These are phyloP conservation scores for Pseudopithomyces chartarum DNA, from an alignment of 2,329 filamentous ascomycete genomes.

Conservation along the genomic window DNA sequence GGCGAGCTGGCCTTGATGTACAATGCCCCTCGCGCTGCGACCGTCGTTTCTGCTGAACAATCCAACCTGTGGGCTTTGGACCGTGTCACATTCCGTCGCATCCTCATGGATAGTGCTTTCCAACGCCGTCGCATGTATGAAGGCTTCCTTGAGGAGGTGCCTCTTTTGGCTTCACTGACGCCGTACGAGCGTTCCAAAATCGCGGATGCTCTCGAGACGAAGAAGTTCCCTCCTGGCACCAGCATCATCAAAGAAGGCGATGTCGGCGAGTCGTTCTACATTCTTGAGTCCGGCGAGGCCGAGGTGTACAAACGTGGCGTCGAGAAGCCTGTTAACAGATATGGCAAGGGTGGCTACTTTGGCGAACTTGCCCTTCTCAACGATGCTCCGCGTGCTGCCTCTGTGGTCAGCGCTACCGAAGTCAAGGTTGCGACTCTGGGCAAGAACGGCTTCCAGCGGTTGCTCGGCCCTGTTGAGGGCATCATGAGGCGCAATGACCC, in stretches of 20 bases:
- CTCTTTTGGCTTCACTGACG: slow-evolving; percentile 80
- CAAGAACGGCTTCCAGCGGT: slow-evolving; percentile 91
- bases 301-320: slow-evolving; percentile 81
- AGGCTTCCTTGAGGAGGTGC: slow-evolving; percentile 92
- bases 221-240: slow-evolving; percentile 79
- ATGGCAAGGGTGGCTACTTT: slow-evolving; percentile 94
- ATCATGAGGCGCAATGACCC: slow-evolving; percentile 84
- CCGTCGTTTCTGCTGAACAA: slow-evolving; percentile 81
- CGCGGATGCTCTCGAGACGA: slow-evolving; percentile 90
- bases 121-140: slow-evolving; percentile 96
- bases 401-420: slow-evolving; percentile 79
- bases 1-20: slow-evolving; percentile 98
- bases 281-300: slow-evolving; percentile 85
- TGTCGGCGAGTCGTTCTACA: slow-evolving; percentile 87
- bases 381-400: slow-evolving; percentile 90
- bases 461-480: slow-evolving; percentile 89
- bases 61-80: slow-evolving; percentile 94
- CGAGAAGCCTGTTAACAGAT: slow-evolving; percentile 74
- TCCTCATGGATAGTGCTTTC: slow-evolving; percentile 98
- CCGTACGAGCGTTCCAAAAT: slow-evolving; percentile 97
- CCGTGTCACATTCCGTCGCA: slow-evolving; percentile 93
- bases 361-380: slow-evolving; percentile 93
- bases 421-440: slow-evolving; percentile 92
- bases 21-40: slow-evolving; percentile 93
- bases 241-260: slow-evolving; percentile 91